Percentiles rank a stretch among this genome's conserved stretches.
phyloP scores from a whole-genome alignment of 2,329 filamentous ascomycete genomes.

The Malbranchea zuffiana region DNA sequence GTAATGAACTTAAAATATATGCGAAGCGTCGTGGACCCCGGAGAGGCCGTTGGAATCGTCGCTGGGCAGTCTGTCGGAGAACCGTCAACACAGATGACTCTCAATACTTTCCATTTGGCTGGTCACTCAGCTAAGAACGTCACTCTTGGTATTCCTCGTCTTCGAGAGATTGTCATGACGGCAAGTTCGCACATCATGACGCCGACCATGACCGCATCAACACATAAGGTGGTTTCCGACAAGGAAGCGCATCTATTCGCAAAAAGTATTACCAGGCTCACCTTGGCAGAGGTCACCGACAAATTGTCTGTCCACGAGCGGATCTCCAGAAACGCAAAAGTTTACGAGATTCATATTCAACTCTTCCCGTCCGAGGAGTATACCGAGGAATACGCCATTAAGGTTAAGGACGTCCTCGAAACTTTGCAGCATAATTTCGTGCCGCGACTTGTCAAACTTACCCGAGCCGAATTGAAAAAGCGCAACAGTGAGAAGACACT shows the following conservation, averaged over 20 bases:
- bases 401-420: constrained; percentile 61
- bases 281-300: constrained; percentile 73
- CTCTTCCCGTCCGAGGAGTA: constrained; percentile 84
- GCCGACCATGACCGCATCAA: constrained; percentile 60
- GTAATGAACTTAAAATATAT: constrained; percentile 89
- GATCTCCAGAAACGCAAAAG: constrained; percentile 68
- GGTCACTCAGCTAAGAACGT: constrained; percentile 98
- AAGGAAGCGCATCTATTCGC: constrained; percentile 68
- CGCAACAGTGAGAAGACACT: constrained; percentile 51
- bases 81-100: constrained; percentile 96
- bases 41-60: constrained; percentile 92
- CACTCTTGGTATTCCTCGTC: constrained; percentile 90
- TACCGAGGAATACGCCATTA: constrained; percentile 72
- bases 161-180: constrained; percentile 97
- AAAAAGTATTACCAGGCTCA: constrained; percentile 81
- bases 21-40: constrained; percentile 81
- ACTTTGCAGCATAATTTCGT: constrained; percentile 75
- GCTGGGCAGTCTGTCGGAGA: constrained; percentile 95
- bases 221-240: constrained; percentile 59
- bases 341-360: constrained; percentile 68
- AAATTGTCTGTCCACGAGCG: constrained; percentile 69
- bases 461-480: constrained; percentile 69
- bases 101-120: constrained; percentile 99
- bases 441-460: constrained; percentile 56
- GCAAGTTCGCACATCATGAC: constrained; percentile 82